Base-by-base conservation (phyloP, 139 green algal species). In the Penium margaritaceum region DNA sequence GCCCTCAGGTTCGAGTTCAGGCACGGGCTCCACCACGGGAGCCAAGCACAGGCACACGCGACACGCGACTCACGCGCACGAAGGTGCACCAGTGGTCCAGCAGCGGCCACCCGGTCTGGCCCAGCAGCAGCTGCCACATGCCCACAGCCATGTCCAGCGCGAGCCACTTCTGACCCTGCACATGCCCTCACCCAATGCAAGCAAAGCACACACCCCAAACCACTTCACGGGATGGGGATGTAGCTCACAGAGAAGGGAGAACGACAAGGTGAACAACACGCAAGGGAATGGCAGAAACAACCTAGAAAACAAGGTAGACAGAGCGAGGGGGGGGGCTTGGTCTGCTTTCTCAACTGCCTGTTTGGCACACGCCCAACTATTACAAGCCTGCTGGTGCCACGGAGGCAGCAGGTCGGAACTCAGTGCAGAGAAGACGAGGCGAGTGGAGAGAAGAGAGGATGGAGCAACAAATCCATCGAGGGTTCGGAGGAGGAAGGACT, bases 121-220 rank as follows among this genome's bases (percentile, higher is more conserved):
- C 54, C 41, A 96, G 84, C 63, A 96, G 77, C 69, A 97, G 85
- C 77, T 87, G 81, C 92, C 92, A 97, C 88, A 97, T 95, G 17
- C 70, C 91, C 24, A 94, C 29, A 1, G 92, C 92, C 27, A 85
- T 90, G 41, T 96, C 90, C 63, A 96, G 84, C 71, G 91, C 87
- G 70, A 97, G 77, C 46, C 89, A 95, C 83, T 97, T 97, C 72
- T 95, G 88, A 4, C 91, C 91, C 57, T 80, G 73, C 15, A 70
- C 3, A 9, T 17, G 44, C 2, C 19, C 19, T 3, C 19, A 6
- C 2, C 2, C 19, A 21, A 55, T 17, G 24, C 19, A 24, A 24
- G 44, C 3, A 17, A 9, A 6, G 44, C 19, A 55, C n/a, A n/a
- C n/a, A n/a, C n/a, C n/a, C n/a, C n/a, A n/a, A n/a, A n/a, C n/a